Evolutionary conservation across 2,329 filamentous ascomycete genomes (phyloP), one percentile per base, ranked within the genome.

Genomic region (Myrmaecium sp.): DNA sequence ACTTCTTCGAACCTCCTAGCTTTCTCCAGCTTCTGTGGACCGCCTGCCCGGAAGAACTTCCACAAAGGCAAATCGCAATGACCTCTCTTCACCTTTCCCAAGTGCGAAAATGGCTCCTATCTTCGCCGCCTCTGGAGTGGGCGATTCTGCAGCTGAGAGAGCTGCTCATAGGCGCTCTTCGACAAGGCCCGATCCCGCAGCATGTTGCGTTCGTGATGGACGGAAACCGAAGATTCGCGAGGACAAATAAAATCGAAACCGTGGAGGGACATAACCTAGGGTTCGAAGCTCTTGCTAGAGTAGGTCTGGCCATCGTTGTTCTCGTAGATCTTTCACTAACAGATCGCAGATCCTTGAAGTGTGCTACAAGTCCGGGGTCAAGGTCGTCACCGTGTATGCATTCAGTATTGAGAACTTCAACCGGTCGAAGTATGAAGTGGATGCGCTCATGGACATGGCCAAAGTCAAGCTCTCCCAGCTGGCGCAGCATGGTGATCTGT

Each of bases 131-230:
- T 1, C 74, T 82, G 40, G 83, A 93, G 69, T 94, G 81, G 75
- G 70, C 67, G n/a, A 62, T 91, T 33, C 71, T 69, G 32, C 71
- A 75, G 41, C 55, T 92, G 12, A 73, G 82, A 36, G 80, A 92
- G 49, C 60, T 93, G 26, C 64, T 95, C 35, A 89, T 98, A 40
- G 81, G 82, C 29, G 78, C 84, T 26, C 58, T 95, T 28, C 75
- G 75, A 45, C 86, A 94, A 54, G 89, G 89, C 0, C 82, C 83
- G 2, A 76, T 98, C 29, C 89, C 89, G 6, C 74, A 82, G 44
- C 89, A 98, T 69, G 71, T 98, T 33, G 89, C 89, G n/a, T 98
- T 98, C 47, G 86, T 94, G 41, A 98, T 98, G 89, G 89, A 98
- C 50, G 89, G 89, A 30, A 98, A 98, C 55, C 64, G 89, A 43